Base-by-base conservation (phyloP, 169 alveolate genomes). In the Cryptosporidium andersoni region DNA sequence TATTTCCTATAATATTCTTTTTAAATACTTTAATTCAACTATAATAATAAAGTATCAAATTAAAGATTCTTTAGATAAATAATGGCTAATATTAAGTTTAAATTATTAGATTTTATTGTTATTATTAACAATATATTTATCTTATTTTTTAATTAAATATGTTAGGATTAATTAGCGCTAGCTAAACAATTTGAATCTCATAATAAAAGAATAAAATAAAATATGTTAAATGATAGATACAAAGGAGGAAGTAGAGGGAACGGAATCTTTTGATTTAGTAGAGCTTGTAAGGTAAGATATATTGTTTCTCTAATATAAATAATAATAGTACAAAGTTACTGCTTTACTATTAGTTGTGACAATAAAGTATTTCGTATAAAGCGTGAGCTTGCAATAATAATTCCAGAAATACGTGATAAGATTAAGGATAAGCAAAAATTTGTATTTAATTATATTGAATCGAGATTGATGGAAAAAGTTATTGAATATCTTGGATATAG, bases 401-500 rank as follows among this genome's bases (percentile, higher is more conserved):
- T 74, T 51, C 43, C 67, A 14, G 60, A 42, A 25, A 40, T 74
- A 40, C 39, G 60, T 36, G 85, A 74, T 37, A 48, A 74, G 14
- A 60, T 56, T 25, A 37, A 58, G n/a, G 48, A 43, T 43, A 58
- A 11, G 2, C 62, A 60, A 8, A 42, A 53, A 4, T 58, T 74
- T 55, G 60, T 43, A 51, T 74, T 74, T 58, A 53, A 74, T 12
- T 74, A 56, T 14, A 74, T 74, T 62, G 60, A 45, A n/a, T 74
- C 85, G n/a, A 58, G 6, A 25, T 63, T 45, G 7, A 74, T 74
- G 85, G 60, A 74, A 47, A 74, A 49, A 34, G 68, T 74, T 3
- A 58, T 74, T 3, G 85, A 74, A 51, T 74, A 74, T 48, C 58
- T 74, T n/a, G 74, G 60, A 39, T 74, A 43, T 36, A 74, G 42